Conservation (phyloP, 1,284 basidiomycete species). For the Marasmius oreades region DNA sequence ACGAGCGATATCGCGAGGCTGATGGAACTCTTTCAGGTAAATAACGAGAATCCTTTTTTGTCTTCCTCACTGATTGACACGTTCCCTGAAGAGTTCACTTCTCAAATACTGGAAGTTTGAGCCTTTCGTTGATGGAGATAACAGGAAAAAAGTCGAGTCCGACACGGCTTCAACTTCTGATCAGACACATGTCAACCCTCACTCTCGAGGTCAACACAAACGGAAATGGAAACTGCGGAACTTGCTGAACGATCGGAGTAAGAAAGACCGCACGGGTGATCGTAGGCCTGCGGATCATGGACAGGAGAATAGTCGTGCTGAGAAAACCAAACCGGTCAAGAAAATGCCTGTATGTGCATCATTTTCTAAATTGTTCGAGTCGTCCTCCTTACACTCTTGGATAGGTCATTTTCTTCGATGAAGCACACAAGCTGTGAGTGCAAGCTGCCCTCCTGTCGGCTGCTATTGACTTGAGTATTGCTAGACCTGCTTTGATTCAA, state of each 20-base stretch:
- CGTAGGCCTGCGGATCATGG: slow-evolving; percentile 13
- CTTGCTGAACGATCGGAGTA: slow-evolving; percentile 24
- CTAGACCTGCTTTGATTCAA: slow-evolving; percentile 67
- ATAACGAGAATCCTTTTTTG: slow-evolving; percentile 11
- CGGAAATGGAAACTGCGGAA: slow-evolving; percentile 20
- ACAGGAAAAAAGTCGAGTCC: slow-evolving; percentile 17
- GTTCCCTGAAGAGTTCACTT: slow-evolving; percentile 54
- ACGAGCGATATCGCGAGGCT: slow-evolving; percentile 79
- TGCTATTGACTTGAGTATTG: slow-evolving; percentile 8
- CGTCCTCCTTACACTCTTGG: slow-evolving; percentile 6
- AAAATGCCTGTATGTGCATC: slow-evolving; percentile 57
- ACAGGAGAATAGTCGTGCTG: slow-evolving; percentile 26
- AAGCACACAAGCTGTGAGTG: slow-evolving; percentile 75
- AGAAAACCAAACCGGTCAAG: slow-evolving; percentile 41
- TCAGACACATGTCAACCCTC: slow-evolving; percentile 25
- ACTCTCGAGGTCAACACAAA: slow-evolving; percentile 21
- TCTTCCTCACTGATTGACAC: slow-evolving; percentile 9
- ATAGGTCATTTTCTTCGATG: slow-evolving; percentile 73
- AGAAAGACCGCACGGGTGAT: slow-evolving; percentile 18
- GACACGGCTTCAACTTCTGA: slow-evolving; percentile 30
- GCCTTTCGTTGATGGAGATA: slow-evolving; percentile 35
- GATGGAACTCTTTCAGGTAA: slow-evolving; percentile 78
- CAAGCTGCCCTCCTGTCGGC: slow-evolving; percentile 4
- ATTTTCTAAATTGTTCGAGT: not conserved
- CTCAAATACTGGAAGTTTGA: slow-evolving; percentile 70